Evolutionary conservation across 805 yeast species (phyloP), one percentile per base, ranked within the genome.

Genomic region (Zygoascus ofunaensis): DNA sequence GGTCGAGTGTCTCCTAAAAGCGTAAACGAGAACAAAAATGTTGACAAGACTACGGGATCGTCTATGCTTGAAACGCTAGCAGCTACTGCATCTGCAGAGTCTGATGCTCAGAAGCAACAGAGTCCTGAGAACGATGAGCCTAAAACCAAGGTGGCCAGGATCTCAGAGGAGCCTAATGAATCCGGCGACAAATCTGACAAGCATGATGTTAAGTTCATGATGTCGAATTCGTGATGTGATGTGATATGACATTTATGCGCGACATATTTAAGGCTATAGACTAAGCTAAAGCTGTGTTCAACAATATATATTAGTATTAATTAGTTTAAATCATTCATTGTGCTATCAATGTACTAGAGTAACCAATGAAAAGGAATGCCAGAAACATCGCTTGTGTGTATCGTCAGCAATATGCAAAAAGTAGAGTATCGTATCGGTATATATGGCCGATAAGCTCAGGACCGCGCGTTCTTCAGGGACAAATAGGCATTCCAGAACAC

Each of bases 401-500:
- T n/a, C n/a, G n/a, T n/a, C n/a, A n/a, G n/a, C n/a, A n/a, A n/a
- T n/a, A n/a, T n/a, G n/a, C n/a, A n/a, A n/a, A n/a, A n/a, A n/a
- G n/a, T n/a, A n/a, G n/a, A n/a, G n/a, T n/a, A n/a, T n/a, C n/a
- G n/a, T n/a, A n/a, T n/a, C n/a, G n/a, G n/a, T n/a, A n/a, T n/a
- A n/a, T n/a, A n/a, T n/a, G n/a, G n/a, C n/a, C n/a, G n/a, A n/a
- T n/a, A n/a, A n/a, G n/a, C n/a, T n/a, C n/a, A 37, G 24, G 41
- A 37, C 15, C 49, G 20, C 7, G 56, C 54, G 39, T 53, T 53
- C 45, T 49, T 49, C 39, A 51, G 42, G 3, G 55, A 87, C 41
- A 90, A 66, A 65, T 83, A 89, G 43, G 96, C 87, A 59, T 92
- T 90, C 97, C 98, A 90, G 32, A 90, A 66, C 17, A 90, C 94